Base-by-base conservation (phyloP, 805 yeast species). In the Saitoella complicata region DNA sequence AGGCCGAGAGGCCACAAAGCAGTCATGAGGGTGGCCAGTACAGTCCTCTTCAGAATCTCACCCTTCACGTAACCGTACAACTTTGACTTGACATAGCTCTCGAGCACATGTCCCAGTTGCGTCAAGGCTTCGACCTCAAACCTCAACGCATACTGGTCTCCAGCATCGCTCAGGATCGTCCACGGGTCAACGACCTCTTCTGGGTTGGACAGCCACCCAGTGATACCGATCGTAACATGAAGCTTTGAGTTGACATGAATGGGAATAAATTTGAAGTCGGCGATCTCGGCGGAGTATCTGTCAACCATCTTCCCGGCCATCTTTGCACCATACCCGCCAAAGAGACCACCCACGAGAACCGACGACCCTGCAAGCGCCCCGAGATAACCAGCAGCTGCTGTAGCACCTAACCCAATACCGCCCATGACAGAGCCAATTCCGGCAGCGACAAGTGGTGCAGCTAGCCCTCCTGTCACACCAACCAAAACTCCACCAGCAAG, bases 1-100 rank as follows among this genome's bases (percentile, higher is more conserved):
- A 49, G 42, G 9, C 44, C 45, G 30, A 47, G 29, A 9, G 53
- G 53, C 53, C 52, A 49, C 40, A 49, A 36, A 21, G 53, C 52
- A 7, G 53, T 35, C 31, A 41, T 32, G 11, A 49, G 46, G 8
- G 53, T 42, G 12, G 42, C 32, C 7, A 49, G 39, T 11, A 49
- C 12, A 5, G 53, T 49, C 31, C 43, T 42, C 21, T 45, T 47
- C 10, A 49, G 21, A 6, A 49, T 37, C 41, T 49, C 52, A 10
- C 35, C 37, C 38, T 49, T 49, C 9, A 42, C 37, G 29, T 38
- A 42, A n/a, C 10, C n/a, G 10, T n/a, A 21, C 13, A n/a, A 37
- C 29, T 37, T 11, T 11, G 11, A 9, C 39, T 37, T 11, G 10
- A 9, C 13, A 10, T 9, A 10, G 13, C n/a, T n/a, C n/a, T 21